Percentiles rank a stretch among this genome's conserved stretches.
phyloP scores from a whole-genome alignment of 345 rosid species.

The Sonneratia alba region DNA sequence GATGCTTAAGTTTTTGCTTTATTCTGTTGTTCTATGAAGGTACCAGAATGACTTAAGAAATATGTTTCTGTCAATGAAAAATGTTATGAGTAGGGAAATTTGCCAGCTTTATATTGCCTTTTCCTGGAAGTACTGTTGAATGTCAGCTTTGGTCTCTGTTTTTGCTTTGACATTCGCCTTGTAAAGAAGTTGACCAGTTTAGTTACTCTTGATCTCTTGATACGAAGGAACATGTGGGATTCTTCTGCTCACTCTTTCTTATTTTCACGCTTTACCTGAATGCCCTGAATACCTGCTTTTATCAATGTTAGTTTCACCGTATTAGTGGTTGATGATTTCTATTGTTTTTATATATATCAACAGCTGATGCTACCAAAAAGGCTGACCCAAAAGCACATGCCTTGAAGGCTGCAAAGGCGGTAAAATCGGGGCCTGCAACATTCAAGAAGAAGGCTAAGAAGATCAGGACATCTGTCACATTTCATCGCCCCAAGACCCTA shows the following conservation, averaged over 20 bases:
- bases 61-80: not conserved
- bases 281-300: not conserved
- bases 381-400: slow-evolving; percentile 58
- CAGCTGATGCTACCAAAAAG: slow-evolving; percentile 30
- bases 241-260: not conserved
- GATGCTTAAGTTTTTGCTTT: too few relatives aligned
- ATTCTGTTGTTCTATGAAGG: not conserved
- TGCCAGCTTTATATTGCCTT: not conserved
- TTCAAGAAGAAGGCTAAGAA: slow-evolving; percentile 53
- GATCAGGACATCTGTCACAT: slow-evolving; percentile 54
- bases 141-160: not conserved
- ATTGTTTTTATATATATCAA: not conserved
- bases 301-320: not conserved
- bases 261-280: not conserved
- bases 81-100: not conserved
- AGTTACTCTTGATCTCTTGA: too few relatives aligned
- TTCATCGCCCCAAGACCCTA: slow-evolving; percentile 52
- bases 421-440: slow-evolving; percentile 37
- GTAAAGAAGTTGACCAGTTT: not conserved
- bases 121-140: not conserved
- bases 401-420: slow-evolving; percentile 52
- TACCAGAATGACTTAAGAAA: not conserved
- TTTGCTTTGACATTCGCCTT: not conserved
- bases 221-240: not conserved
- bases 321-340: not conserved